Evolutionary conservation across 2,329 filamentous ascomycete genomes (phyloP).

Genomic region (Cladosporium sp.): DNA sequence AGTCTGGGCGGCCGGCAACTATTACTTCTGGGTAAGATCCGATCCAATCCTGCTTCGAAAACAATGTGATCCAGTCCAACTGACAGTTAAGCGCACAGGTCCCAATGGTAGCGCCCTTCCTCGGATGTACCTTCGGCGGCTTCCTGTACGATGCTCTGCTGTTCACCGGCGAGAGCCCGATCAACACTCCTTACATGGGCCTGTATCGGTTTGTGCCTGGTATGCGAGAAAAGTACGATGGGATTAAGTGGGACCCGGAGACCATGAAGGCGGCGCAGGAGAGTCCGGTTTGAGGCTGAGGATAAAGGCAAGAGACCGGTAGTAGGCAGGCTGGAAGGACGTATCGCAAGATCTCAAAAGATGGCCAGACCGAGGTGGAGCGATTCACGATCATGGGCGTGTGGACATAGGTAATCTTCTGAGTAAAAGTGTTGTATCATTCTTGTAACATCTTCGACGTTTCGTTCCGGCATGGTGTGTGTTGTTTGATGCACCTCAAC

Average conservation of each 20-base stretch:
- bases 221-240: slow-evolving; percentile 32
- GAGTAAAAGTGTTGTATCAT: not conserved
- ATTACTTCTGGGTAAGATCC: slow-evolving; percentile 67
- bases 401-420: not conserved
- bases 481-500: not conserved
- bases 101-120: slow-evolving; percentile 71
- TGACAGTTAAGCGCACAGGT: slow-evolving; percentile 36
- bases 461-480: not conserved
- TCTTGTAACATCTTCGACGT: not conserved
- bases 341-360: too few relatives aligned
- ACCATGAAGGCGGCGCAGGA: slow-evolving; percentile 25
- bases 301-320: not conserved
- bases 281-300: slow-evolving; percentile 1
- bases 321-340: not conserved
- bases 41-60: not conserved
- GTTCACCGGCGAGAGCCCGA: slow-evolving; percentile 69
- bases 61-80: not conserved
- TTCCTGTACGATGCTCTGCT: slow-evolving; percentile 69
- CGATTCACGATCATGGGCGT: not conserved
- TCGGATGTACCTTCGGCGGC: slow-evolving; percentile 64
- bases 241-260: slow-evolving; percentile 29
- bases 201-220: slow-evolving; percentile 50
- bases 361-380: not conserved
- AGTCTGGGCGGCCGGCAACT: slow-evolving; percentile 67
- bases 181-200: slow-evolving; percentile 69